Base-by-base conservation (phyloP, 305 asterid genomes). In the Stenogyne calaminthoides region DNA sequence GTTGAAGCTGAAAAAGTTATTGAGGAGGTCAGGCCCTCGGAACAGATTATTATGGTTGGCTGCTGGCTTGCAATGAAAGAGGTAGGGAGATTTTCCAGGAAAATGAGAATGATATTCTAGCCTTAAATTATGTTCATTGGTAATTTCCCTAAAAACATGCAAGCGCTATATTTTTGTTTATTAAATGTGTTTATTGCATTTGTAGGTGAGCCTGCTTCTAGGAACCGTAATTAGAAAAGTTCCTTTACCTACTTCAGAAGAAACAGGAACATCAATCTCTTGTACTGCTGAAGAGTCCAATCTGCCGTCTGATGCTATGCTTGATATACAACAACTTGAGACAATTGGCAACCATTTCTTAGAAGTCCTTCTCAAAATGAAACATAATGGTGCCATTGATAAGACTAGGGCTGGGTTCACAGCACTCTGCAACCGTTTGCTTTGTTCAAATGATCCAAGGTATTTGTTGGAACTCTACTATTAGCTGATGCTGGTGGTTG, bases 61-160 rank as follows among this genome's bases (percentile, higher is more conserved):
- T 92, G 98, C 85, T 95, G 99, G 99, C 98, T 95, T 81, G 98
- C 98, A 47, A 95, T 95, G 99, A 95, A 95, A 87, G 99, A 95
- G 98, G 99, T 92, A 80, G 15, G 49, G 37, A 27, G 6, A 37
- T 64, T 67, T 61, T 59, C 18, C 67, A 42, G 47, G 70, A 76
- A 57, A 22, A 54, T 51, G 69, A 71, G 29, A 69, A 56, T 74
- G 77, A 58, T 51, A 64, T 37, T 49, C 37, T 39, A 12, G 51
- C 58, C 32, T 65, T 65, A 44, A 7, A 62, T 49, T 20, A 36
- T 69, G 10, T 61, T 37, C 20, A 42, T 40, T 52, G 60, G 39
- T 56, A 61, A 19, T 52, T 70, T 74, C 46, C 32, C 14, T 40
- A 32, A 59, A 34, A 14, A 52, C n/a, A 70, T 74, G 63, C 58